Conservation (phyloP, 345 rosid species). For the Euclidium syriacum region DNA sequence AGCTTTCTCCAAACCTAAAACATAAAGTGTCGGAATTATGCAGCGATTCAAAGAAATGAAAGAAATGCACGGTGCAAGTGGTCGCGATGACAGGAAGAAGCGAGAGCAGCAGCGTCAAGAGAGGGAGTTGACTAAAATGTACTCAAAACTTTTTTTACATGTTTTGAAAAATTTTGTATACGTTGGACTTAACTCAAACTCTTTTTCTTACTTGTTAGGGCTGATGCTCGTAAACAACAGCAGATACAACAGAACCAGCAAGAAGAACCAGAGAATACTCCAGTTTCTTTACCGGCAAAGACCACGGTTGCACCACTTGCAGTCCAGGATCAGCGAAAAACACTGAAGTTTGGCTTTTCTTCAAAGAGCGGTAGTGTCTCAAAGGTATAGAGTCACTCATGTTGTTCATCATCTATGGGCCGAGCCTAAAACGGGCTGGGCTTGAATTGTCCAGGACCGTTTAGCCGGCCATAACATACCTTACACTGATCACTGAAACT, state of each 20-base stretch:
- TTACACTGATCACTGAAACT: not conserved
- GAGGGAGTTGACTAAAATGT: constrained; percentile 89
- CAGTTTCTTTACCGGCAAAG: constrained; percentile 29
- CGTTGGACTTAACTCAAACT: not conserved
- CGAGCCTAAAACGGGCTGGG: not conserved
- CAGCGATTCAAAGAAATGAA: constrained; percentile 97
- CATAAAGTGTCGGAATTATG: constrained; percentile 1
- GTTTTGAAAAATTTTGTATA: not conserved
- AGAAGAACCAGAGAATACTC: constrained; percentile 43
- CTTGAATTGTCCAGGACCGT: no score
- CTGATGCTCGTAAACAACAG: constrained; percentile 77
- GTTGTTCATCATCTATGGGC: not conserved
- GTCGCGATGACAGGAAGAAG: constrained; percentile 91
- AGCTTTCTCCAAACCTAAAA: not conserved
- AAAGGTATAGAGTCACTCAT: constrained; percentile 44
- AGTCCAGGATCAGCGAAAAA: constrained; percentile 76
- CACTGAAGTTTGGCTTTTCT: constrained; percentile 85
- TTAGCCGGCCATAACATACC: not conserved
- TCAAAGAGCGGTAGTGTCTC: constrained; percentile 53
- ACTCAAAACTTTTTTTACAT: constrained; percentile 34
- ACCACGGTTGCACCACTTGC: constrained; percentile 41
- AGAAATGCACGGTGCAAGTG: constrained; percentile 79
- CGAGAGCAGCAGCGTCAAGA: constrained; percentile 87
- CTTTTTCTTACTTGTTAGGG: constrained; percentile 38
- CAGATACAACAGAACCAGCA: constrained; percentile 44